These are phyloP conservation scores for Alloteropsis semialata DNA, from an alignment of 176 grass and related monocot species.

Conservation along the genomic window DNA sequence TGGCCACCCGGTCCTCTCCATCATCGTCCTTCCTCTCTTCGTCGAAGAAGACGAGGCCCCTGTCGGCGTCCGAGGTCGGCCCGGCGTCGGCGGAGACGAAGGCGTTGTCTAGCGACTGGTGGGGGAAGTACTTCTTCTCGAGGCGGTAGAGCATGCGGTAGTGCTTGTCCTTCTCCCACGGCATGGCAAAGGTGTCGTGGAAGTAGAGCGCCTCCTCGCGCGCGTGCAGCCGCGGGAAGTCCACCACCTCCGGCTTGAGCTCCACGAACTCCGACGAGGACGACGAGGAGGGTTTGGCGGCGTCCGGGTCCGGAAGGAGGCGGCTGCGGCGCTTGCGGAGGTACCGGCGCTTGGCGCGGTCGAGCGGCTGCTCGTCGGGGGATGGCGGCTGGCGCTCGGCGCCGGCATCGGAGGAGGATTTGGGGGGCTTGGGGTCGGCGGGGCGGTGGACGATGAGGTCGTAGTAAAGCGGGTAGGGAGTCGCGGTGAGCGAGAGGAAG, in stretches of 20 bases:
- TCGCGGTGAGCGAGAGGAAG: slow-evolving; percentile 63
- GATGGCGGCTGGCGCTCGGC: neutral
- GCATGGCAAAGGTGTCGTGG: slow-evolving; percentile 87
- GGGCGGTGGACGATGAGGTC: slow-evolving; percentile 80
- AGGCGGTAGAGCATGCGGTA: slow-evolving; percentile 94
- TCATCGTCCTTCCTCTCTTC: slow-evolving; percentile 26
- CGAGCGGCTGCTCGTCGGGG: slow-evolving; percentile 30
- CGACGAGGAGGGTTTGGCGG: slow-evolving; percentile 28
- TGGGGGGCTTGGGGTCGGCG: slow-evolving; percentile 29
- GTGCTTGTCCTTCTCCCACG: slow-evolving; percentile 99
- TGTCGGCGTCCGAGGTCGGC: slow-evolving; percentile 37
- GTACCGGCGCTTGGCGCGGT: slow-evolving; percentile 59
- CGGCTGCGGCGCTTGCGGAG: slow-evolving; percentile 46
- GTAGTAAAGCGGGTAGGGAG: slow-evolving; percentile 87
- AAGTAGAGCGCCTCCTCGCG: slow-evolving; percentile 95
- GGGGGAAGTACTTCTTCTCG: slow-evolving; percentile 97
- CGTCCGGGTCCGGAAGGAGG: slow-evolving; percentile 33
- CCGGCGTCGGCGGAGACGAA: slow-evolving; percentile 52
- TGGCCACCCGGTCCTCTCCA: neutral
- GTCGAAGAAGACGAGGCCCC: slow-evolving; percentile 82
- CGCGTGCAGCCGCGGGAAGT: slow-evolving; percentile 89
- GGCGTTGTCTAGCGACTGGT: slow-evolving; percentile 90
- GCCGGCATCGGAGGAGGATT: slow-evolving; percentile 2
- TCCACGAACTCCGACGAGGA: slow-evolving; percentile 55
- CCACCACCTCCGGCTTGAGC: slow-evolving; percentile 78